phyloP scores from a whole-genome alignment of 2,329 filamentous ascomycete species.

The Mycosphaerella sp. region DNA sequence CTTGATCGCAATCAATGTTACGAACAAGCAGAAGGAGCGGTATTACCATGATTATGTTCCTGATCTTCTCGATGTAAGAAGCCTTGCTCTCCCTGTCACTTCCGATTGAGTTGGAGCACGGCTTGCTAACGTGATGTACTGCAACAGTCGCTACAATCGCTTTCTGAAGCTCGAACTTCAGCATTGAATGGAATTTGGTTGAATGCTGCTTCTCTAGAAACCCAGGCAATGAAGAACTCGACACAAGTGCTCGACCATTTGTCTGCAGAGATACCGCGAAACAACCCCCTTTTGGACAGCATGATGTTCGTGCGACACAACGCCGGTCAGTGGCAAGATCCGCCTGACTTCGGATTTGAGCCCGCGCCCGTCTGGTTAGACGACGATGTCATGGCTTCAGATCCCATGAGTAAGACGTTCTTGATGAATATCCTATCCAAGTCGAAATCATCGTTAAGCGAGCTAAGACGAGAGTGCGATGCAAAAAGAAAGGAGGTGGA shows the following conservation, averaged over 20 bases:
- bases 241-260: slow-evolving; percentile 66
- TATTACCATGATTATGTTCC: slow-evolving; percentile 98
- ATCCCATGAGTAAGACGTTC: slow-evolving; percentile 83
- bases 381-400: slow-evolving; percentile 75
- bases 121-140: slow-evolving; percentile 5
- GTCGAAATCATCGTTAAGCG: slow-evolving; percentile 75
- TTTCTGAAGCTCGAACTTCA: slow-evolving; percentile 79
- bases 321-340: slow-evolving; percentile 71
- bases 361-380: slow-evolving; percentile 97
- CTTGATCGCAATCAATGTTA: slow-evolving; percentile 89
- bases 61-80: slow-evolving; percentile 74
- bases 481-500: slow-evolving; percentile 84
- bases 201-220: slow-evolving; percentile 71
- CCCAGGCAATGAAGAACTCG: slow-evolving; percentile 68
- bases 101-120: background rate
- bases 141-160: slow-evolving; percentile 68
- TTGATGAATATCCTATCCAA: slow-evolving; percentile 86
- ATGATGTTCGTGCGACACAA: slow-evolving; percentile 99
- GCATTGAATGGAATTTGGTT: slow-evolving; percentile 85
- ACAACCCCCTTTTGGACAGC: slow-evolving; percentile 82
- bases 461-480: slow-evolving; percentile 75
- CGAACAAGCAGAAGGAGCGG: slow-evolving; percentile 94
- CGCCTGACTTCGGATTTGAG: slow-evolving; percentile 77
- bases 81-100: background rate
- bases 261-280: slow-evolving; percentile 73